Evolutionary conservation across 306 rosid species (phyloP), one percentile per base, ranked within the genome.

Genomic region (Morella rubra): DNA sequence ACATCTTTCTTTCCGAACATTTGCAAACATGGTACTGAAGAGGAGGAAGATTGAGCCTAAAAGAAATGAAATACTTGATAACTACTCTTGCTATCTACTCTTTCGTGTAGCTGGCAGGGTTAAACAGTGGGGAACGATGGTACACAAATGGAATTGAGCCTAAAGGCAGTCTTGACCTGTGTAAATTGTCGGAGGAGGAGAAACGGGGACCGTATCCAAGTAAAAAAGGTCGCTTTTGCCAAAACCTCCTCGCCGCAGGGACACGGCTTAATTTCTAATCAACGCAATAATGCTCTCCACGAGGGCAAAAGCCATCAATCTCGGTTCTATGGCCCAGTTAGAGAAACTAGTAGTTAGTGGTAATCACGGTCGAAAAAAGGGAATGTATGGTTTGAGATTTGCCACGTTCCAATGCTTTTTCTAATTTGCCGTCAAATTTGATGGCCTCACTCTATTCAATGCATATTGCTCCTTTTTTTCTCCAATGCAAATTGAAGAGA

Each of bases 301-400:
- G 9, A 9, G n/a, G 51, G 22, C 50, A 66, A 66, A 66, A 66
- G 71, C 71, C 71, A 66, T 41, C 18, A 66, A 66, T 66, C 71
- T 50, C 71, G 71, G 50, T 50, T 41, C 7, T 10, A 18, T 42
- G 50, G 71, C 16, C 27, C 46, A 44, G 71, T 42, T 10, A 0
- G 18, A 20, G 22, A 66, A 66, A 66, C 16, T 9, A 65, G 11
- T 4, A 16, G 4, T 16, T 16, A 40, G 47, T 64, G 46, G 70
- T 41, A 41, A 41, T 65, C 27, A 4, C 24, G 41, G 71, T 18
- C 27, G 50, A 8, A 49, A 9, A 49, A 49, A 5, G 16, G 53
- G 37, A 32, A 32, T 32, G 37, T 32, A 32, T 32, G 37, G 37
- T 32, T 32, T 32, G 37, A 32, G 37, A 32, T 32, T 32, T 32